Conservation (phyloP, 2,329 filamentous ascomycete genomes). For the Fusarium lateritium region DNA sequence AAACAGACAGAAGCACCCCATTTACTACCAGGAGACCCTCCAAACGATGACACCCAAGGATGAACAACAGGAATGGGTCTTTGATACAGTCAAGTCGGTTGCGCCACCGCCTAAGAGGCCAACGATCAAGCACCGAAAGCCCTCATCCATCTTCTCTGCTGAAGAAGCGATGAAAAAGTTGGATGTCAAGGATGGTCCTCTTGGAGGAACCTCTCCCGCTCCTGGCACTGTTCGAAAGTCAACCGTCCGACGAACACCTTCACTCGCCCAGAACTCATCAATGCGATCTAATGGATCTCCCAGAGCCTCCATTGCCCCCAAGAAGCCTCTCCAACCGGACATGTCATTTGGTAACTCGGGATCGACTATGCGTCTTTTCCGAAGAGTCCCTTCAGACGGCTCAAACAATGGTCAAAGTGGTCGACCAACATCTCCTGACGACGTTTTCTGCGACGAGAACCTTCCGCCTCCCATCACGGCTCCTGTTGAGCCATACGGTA, state of each 20-base stretch:
- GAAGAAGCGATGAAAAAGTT: slow-evolving; percentile 74
- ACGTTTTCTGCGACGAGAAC: slow-evolving; percentile 74
- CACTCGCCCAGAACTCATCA: slow-evolving; percentile 56
- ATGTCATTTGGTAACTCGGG: slow-evolving; percentile 95
- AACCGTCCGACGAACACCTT: slow-evolving; percentile 67
- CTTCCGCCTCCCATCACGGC: slow-evolving; percentile 63
- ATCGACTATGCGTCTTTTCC: slow-evolving; percentile 92
- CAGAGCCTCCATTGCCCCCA: slow-evolving; percentile 64
- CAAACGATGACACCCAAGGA: slow-evolving; percentile 76
- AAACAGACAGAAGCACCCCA: slow-evolving; percentile 77
- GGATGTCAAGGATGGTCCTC: slow-evolving; percentile 72
- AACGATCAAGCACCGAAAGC: slow-evolving; percentile 66
- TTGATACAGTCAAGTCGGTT: slow-evolving; percentile 90
- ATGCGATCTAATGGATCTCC: slow-evolving; percentile 60
- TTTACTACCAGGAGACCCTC: slow-evolving; percentile 95
- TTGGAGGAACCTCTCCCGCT: slow-evolving; percentile 69
- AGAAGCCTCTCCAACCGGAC: slow-evolving; percentile 88
- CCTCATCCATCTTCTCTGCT: slow-evolving; percentile 70
- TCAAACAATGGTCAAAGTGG: slow-evolving; percentile 61
- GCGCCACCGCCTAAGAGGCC: slow-evolving; percentile 66
- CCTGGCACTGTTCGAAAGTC: slow-evolving; percentile 71
- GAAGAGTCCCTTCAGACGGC: slow-evolving; percentile 82
- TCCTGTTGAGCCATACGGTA: slow-evolving; percentile 73
- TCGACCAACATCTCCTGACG: slow-evolving; percentile 56
- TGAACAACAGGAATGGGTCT: slow-evolving; percentile 91